Evolutionary conservation across 116 monocot genomes (phyloP).

Genomic region (Zostera marina): DNA sequence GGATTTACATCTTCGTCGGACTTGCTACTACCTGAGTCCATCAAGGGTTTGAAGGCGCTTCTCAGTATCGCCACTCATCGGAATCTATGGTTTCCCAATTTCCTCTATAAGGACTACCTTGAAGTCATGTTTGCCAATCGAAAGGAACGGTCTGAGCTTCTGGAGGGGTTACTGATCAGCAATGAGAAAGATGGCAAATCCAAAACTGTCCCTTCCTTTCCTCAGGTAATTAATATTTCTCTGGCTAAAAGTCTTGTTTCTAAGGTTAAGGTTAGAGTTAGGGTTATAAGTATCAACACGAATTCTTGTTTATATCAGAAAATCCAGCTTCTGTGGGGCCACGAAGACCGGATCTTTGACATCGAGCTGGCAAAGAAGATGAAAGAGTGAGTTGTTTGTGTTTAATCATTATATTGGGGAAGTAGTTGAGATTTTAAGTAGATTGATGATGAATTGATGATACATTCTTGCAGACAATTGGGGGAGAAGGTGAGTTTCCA

Average conservation of each 20-base stretch:
- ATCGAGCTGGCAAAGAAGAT: conserved; percentile 54
- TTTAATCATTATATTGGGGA: background rate
- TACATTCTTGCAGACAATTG: conserved; percentile 9
- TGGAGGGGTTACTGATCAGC: conserved; percentile 54
- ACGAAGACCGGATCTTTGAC: conserved; percentile 72
- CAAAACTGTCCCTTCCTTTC: conserved; percentile 19
- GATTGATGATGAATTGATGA: background rate
- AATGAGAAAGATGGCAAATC: conserved; percentile 21
- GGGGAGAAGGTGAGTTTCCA: conserved; percentile 44
- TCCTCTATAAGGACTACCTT: conserved; percentile 46
- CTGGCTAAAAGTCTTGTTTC: no score
- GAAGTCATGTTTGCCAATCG: conserved; percentile 80
- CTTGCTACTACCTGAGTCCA: conserved; percentile 60
- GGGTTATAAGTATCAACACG: no score
- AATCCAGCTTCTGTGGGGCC: conserved; percentile 80
- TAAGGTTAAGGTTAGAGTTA: no score
- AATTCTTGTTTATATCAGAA: no score
- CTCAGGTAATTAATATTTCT: conserved; percentile 64
- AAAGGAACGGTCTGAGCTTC: conserved; percentile 65
- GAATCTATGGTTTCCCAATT: conserved; percentile 72
- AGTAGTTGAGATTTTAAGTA: background rate
- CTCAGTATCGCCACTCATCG: conserved; percentile 33
- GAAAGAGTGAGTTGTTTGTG: conserved; percentile 45
- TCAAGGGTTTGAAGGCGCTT: conserved; percentile 61
- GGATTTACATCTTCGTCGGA: conserved; percentile 67